These are phyloP conservation scores for Pisolithus microcarpus DNA, from an alignment of 768 basidiomycete genomes.

Conservation along the genomic window DNA sequence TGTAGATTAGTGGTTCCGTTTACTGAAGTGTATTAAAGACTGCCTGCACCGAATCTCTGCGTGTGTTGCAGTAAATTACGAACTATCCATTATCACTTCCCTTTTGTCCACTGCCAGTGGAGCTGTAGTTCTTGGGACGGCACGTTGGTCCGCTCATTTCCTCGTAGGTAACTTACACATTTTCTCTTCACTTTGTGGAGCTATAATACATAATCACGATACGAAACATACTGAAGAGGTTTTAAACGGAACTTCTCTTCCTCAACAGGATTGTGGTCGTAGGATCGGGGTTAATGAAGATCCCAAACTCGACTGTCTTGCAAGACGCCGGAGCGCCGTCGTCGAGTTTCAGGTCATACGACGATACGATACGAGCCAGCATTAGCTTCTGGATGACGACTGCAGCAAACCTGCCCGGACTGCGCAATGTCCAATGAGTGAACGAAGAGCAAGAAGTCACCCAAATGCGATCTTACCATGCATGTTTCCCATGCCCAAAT, in stretches of 20 bases:
- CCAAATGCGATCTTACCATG: constrained; percentile 6
- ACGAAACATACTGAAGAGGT: neutral
- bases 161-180: too few species aligned
- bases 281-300: neutral
- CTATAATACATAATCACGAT: neutral
- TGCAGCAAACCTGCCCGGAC: constrained; percentile 36
- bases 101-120: too few species aligned
- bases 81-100: too few species aligned
- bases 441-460: neutral
- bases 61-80: too few species aligned
- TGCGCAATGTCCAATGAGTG: neutral
- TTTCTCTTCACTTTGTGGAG: too few species aligned
- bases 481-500: constrained; percentile 26
- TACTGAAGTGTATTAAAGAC: too few species aligned
- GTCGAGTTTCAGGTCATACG: constrained; percentile 41
- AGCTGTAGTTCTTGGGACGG: too few species aligned
- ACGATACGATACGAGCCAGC: constrained; percentile 30
- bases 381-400: constrained; percentile 33
- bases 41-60: too few species aligned
- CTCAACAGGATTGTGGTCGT: neutral
- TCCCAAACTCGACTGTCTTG: neutral
- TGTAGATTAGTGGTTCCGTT: too few species aligned
- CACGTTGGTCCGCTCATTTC: too few species aligned
- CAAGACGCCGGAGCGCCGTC: constrained; percentile 31
- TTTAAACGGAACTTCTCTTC: neutral